Base-by-base conservation (phyloP, 495 filamentous ascomycete species). In the Aspergillus saccharolyticus region DNA sequence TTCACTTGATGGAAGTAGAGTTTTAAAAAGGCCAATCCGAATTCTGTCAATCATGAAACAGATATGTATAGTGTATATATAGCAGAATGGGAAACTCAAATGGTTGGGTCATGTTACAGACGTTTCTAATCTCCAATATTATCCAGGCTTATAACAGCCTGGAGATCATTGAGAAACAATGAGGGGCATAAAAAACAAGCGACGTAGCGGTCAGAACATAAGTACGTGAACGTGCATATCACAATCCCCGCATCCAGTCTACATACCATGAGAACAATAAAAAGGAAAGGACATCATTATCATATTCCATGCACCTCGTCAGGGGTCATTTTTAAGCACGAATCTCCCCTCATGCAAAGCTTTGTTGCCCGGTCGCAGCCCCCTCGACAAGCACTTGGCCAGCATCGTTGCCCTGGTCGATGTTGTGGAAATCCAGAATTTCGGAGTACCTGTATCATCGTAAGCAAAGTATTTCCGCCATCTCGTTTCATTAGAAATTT, bases 381-480 rank as follows among this genome's bases (percentile, higher is more conserved):
- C 70, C 71, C 24, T 70, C 59, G 25, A 72, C 67, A 17, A 74
- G 62, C 47, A 66, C 67, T 53, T 76, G 70, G 4, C 63, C 68
- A n/a, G 67, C 67, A 42, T 78, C 75, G 54, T 63, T 68, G 21
- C 62, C 60, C 61, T 86, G 83, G 64, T 94, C 90, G 57, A 96
- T 85, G 70, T 97, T 97, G 76, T 98, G 94, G 72, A 96, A 98
- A 71, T 98, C 95, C 63, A 98, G 85, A 66, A 98, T 98, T 70
- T 98, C 94, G 55, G 92, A 96, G 79, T 98, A 98, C 94, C 94
- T 97, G 68, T 15, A 19, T 9, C 5, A 39, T 28, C 39, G 53
- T 73, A 25, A 71, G 62, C 59, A 59, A 52, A 53, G 20, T 6
- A 58, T 0, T 15, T 42, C 22, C 7, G 7, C 42, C 57, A 7